Percentiles rank a stretch among this genome's conserved stretches.
Conservation (phyloP, 768 basidiomycete species). For the Leccinellum luteum region DNA sequence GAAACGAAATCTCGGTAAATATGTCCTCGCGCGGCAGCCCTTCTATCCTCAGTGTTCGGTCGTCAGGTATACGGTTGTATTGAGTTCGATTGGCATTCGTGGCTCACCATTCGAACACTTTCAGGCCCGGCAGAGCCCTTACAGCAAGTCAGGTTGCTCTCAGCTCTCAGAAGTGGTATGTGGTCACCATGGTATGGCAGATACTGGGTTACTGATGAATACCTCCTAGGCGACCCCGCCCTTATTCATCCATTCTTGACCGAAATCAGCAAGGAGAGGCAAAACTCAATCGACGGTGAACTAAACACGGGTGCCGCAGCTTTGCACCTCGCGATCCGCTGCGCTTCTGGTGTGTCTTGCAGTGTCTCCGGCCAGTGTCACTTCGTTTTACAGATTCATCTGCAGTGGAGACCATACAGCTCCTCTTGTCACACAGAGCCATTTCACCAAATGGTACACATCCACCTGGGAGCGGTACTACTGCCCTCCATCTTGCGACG, state of each 20-base stretch:
- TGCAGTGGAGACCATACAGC: conserved; percentile 61
- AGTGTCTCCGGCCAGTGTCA: background rate
- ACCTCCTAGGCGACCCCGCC: conserved; percentile 62
- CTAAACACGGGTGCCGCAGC: conserved; percentile 71
- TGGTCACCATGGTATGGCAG: background rate
- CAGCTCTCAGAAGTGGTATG: conserved; percentile 61
- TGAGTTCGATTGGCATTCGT: background rate
- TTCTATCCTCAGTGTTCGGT: conserved; percentile 20
- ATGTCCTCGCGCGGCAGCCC: conserved; percentile 20
- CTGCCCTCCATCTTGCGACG: conserved; percentile 72
- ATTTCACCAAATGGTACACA: conserved; percentile 79
- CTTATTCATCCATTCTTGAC: conserved; percentile 79
- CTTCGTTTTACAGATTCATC: conserved; percentile 2
- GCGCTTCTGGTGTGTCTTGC: conserved; percentile 60
- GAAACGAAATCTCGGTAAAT: background rate
- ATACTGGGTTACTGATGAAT: background rate
- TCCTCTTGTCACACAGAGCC: conserved; percentile 68
- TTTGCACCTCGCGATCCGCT: conserved; percentile 79
- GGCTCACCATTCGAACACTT: conserved; percentile 5
- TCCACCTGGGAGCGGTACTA: conserved; percentile 67
- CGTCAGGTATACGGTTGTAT: conserved; percentile 11
- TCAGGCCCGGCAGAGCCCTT: conserved; percentile 41
- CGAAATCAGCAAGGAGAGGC: conserved; percentile 67
- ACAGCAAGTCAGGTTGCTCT: conserved; percentile 63
- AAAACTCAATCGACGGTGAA: conserved; percentile 45